Base-by-base conservation (phyloP, 2,329 filamentous ascomycete species). In the Dothistroma pini region DNA sequence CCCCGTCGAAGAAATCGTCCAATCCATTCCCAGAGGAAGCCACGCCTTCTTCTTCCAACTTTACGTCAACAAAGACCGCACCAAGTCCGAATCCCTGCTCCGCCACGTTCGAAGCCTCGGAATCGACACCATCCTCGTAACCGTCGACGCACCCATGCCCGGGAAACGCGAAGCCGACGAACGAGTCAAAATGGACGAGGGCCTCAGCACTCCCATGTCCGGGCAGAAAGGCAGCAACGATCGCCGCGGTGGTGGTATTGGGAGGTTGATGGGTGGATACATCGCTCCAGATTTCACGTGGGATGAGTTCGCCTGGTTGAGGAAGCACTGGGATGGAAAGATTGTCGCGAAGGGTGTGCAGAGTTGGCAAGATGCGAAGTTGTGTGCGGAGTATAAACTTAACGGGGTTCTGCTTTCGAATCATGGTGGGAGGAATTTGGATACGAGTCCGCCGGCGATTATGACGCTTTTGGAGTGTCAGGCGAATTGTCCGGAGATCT, bases 401-500 rank as follows among this genome's bases (percentile, higher is more conserved):
- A 73, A 79, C 32, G 81, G 79, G 1, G 77, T 83, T 29, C 63
- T 82, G 19, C 69, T 83, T 5, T 79, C 76, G 21, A 83, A 83
- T 63, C 82, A 84, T 58, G 82, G 82, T 1, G 81, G 82, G 0
- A 73, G 81, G 10, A 81, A 83, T 65, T 68, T 83, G 57, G 51
- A 59, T 35, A 73, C 72, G 4, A 77, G 79, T 0, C 79, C 83
- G 2, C 77, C 86, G 0, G 80, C 83, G 0, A 78, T 89, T 32
- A 71, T 88, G 35, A 80, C 85, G 0, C 70, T 89, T 4, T 73
- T 89, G 0, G 86, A 90, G 74, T 77, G 89, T 63, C 85, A 85
- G 60, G 80, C 80, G 65, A 82, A 81, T 64, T 85, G 82, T 48
- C 86, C 86, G 0, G 78, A 83, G 58, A 78, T 89, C 0, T 85